These are phyloP conservation scores for Pseudopyrenochaeta lycopersici DNA, from an alignment of 2,329 filamentous ascomycete genomes.

Conservation along the genomic window DNA sequence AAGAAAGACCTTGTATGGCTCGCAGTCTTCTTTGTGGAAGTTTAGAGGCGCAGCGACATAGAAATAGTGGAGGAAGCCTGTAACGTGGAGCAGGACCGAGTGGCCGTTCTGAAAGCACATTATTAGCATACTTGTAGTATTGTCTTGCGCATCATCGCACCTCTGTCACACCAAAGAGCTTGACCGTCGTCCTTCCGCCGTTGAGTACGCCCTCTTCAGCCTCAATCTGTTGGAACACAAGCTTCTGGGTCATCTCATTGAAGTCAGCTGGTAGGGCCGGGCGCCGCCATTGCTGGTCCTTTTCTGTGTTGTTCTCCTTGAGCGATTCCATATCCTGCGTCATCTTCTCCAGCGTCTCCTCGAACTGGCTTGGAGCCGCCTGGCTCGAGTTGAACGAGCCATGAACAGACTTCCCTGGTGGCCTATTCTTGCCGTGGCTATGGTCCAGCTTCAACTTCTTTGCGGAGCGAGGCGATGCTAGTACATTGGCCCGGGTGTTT, in stretches of 20 bases:
- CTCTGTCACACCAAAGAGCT: conserved; percentile 92
- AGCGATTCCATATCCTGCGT: conserved; percentile 89
- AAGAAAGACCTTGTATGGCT: conserved; percentile 79
- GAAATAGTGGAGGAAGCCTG: conserved; percentile 94
- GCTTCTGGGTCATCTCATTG: conserved; percentile 69
- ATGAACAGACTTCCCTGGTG: conserved; percentile 69
- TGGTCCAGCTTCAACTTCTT: conserved; percentile 88
- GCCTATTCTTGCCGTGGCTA: conserved; percentile 65
- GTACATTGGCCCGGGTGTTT: conserved; percentile 55
- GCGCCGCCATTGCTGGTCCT: conserved; percentile 89
- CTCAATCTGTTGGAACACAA: conserved; percentile 97
- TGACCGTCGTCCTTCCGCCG: conserved; percentile 80
- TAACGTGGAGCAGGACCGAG: conserved; percentile 94
- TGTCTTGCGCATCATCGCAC: conserved; percentile 50
- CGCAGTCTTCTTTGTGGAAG: conserved; percentile 81
- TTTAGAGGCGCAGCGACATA: conserved; percentile 88
- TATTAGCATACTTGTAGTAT: conserved; percentile 16
- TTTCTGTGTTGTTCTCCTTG: conserved; percentile 88
- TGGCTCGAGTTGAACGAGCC: conserved; percentile 68
- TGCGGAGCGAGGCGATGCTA: conserved; percentile 58
- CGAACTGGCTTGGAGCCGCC: conserved; percentile 92
- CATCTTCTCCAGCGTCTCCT: conserved; percentile 95
- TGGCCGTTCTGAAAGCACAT: conserved; percentile 68
- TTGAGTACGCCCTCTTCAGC: conserved; percentile 86
- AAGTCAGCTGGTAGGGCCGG: conserved; percentile 67